Percentiles rank a stretch among this genome's conserved stretches.
Evolutionary conservation across 208 protist species (phyloP).

Genomic region (Wallacemonas rigidus): DNA sequence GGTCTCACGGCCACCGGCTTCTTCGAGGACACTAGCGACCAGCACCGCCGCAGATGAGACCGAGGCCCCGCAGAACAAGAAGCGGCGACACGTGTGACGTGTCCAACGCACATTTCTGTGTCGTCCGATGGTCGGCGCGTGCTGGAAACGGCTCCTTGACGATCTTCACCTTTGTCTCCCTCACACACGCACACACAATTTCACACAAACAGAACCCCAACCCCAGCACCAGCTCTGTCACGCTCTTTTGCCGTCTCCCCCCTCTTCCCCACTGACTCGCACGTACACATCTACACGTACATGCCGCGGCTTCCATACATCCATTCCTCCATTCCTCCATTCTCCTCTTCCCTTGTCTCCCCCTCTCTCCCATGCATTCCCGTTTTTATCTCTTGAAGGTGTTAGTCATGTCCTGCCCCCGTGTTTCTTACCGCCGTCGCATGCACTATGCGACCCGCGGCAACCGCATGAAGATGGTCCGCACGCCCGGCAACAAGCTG

Average conservation of each 20-base stretch:
- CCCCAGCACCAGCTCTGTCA: no score
- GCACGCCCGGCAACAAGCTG: slow-evolving; percentile 93
- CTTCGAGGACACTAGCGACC: background rate
- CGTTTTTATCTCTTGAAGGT: slow-evolving; percentile 42
- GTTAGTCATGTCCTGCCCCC: slow-evolving; percentile 64
- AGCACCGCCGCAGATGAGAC: background rate
- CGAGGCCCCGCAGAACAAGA: background rate
- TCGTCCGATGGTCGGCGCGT: no score
- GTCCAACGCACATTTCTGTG: background rate
- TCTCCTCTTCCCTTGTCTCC: slow-evolving; percentile 6
- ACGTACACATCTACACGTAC: no score
- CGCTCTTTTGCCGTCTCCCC: no score
- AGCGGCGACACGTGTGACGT: background rate
- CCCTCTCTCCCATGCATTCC: slow-evolving; percentile 12
- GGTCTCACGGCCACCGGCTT: background rate
- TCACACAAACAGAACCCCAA: no score
- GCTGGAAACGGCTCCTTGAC: no score
- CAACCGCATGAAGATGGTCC: slow-evolving; percentile 84
- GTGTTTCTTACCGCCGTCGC: slow-evolving; percentile 77
- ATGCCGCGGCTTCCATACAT: background rate
- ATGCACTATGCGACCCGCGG: slow-evolving; percentile 79
- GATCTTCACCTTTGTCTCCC: no score
- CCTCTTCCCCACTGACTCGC: no score
- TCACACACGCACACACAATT: no score
- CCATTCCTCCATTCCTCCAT: background rate